These are phyloP conservation scores for Microdochium nivale DNA, from an alignment of 2,329 filamentous ascomycete species.

Conservation along the genomic window DNA sequence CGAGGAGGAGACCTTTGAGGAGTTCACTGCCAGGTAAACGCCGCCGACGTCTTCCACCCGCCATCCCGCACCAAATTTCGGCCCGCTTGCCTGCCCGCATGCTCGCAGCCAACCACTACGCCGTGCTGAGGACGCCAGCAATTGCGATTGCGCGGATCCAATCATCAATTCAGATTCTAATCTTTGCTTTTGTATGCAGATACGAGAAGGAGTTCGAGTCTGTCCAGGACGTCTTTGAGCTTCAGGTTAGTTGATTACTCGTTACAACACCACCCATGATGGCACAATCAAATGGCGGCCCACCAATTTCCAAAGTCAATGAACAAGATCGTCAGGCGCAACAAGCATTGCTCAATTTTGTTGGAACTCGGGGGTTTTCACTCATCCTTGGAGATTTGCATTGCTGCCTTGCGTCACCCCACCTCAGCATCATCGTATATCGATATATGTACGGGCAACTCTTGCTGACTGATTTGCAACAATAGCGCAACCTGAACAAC, in stretches of 20 bases:
- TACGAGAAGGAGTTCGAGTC: slow-evolving; percentile 99
- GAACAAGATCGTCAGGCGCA: no score
- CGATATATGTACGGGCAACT: slow-evolving; percentile 4
- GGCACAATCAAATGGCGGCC: no score
- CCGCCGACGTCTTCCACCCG: slow-evolving; percentile 6
- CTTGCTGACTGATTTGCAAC: slow-evolving; percentile 3
- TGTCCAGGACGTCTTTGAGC: slow-evolving; percentile 98
- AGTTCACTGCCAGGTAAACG: slow-evolving; percentile 92
- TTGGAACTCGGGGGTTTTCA: no score
- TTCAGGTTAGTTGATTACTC: slow-evolving; percentile 63
- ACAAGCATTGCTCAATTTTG: no score
- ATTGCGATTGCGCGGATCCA: slow-evolving; percentile 8
- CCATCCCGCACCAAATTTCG: not conserved
- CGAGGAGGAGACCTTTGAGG: slow-evolving; percentile 98
- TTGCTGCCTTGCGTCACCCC: not conserved
- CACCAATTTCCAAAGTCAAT: no score
- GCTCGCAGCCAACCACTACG: not conserved
- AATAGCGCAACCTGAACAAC: slow-evolving; percentile 69
- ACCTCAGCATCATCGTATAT: slow-evolving; percentile 7
- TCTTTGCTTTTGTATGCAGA: slow-evolving; percentile 40
- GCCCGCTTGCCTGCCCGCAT: not conserved
- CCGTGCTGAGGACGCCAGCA: slow-evolving; percentile 2
- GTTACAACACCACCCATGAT: slow-evolving; percentile 1
- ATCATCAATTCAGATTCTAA: slow-evolving; percentile 28
- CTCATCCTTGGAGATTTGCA: no score